Evolutionary conservation across 228 moss, liverwort and hornwort species (phyloP).

Genomic region (Sphagnum fallax): DNA sequence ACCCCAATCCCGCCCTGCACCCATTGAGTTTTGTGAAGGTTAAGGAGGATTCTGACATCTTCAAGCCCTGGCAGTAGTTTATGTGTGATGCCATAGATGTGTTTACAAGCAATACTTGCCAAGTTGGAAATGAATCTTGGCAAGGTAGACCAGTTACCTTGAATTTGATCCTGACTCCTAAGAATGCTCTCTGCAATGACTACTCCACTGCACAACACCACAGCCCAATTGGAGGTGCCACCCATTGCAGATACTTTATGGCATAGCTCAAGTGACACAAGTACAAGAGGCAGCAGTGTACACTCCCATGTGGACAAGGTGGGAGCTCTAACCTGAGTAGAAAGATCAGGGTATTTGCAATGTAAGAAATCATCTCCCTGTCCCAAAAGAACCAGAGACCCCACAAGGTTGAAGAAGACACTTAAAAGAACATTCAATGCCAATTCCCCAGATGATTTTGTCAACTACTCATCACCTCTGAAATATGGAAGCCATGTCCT

Average conservation of each 20-base stretch:
- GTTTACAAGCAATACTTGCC: too few relatives aligned
- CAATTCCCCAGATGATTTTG: not conserved
- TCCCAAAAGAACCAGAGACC: not conserved
- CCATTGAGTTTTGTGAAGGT: not conserved
- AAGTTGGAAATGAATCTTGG: too few relatives aligned
- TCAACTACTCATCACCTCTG: not conserved
- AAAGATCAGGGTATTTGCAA: slow-evolving; percentile 94
- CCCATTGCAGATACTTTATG: too few relatives aligned
- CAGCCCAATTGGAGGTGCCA: not conserved
- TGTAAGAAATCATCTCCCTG: slow-evolving; percentile 98
- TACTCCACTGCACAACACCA: slow-evolving; percentile 57
- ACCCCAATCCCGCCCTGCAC: slow-evolving; percentile 75
- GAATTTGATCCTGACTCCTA: slow-evolving; percentile 54
- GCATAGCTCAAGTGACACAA: too few relatives aligned
- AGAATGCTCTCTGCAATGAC: slow-evolving; percentile 84
- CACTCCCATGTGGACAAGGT: not conserved
- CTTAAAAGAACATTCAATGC: not conserved
- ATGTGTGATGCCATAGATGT: too few relatives aligned
- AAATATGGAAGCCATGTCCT: not conserved
- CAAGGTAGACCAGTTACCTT: slow-evolving; percentile 31
- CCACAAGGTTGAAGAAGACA: not conserved
- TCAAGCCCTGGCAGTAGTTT: too few relatives aligned
- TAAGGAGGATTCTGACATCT: not conserved
- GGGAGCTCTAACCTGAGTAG: slow-evolving; percentile 64
- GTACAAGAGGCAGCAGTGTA: not conserved